These are phyloP conservation scores for Niveomyces coronatus DNA, from an alignment of 2,329 filamentous ascomycete genomes.

Conservation along the genomic window DNA sequence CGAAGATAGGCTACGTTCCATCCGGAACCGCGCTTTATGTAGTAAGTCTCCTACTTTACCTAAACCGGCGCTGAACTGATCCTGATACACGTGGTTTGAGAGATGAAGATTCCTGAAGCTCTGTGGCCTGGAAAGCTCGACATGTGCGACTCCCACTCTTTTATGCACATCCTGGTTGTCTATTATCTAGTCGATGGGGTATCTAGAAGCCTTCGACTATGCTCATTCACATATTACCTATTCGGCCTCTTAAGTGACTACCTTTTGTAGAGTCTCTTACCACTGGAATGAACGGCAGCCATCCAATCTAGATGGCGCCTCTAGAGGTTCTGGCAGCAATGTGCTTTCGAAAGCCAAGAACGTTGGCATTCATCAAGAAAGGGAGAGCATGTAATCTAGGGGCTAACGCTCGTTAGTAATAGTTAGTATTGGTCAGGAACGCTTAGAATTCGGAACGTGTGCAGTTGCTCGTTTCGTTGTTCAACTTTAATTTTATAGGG, in stretches of 20 bases:
- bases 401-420: neutral
- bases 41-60: conserved; percentile 19
- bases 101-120: conserved; percentile 7
- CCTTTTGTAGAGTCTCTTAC: too few species aligned
- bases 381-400: neutral
- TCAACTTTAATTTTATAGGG: too few species aligned
- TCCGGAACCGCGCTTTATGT: conserved; percentile 27
- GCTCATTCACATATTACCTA: conserved; percentile 1
- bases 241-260: conserved; percentile 2
- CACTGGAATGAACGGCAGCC: neutral
- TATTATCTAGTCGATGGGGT: conserved; percentile 6
- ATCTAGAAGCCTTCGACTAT: conserved; percentile 8
- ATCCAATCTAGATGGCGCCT: neutral
- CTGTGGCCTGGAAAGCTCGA: conserved; percentile 7
- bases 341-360: neutral
- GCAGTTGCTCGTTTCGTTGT: too few species aligned
- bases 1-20: conserved; percentile 25
- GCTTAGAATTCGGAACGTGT: neutral
- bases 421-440: neutral
- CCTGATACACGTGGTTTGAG: conserved; percentile 11
- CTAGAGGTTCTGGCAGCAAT: conserved; percentile 1
- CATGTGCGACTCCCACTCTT: conserved; percentile 6
- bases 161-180: conserved; percentile 7
- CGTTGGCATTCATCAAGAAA: neutral
- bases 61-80: conserved; percentile 7